Evolutionary conservation across 306 rosid genomes (phyloP), one percentile per base, ranked within the genome.

Genomic region (Dalbergia oliveri): DNA sequence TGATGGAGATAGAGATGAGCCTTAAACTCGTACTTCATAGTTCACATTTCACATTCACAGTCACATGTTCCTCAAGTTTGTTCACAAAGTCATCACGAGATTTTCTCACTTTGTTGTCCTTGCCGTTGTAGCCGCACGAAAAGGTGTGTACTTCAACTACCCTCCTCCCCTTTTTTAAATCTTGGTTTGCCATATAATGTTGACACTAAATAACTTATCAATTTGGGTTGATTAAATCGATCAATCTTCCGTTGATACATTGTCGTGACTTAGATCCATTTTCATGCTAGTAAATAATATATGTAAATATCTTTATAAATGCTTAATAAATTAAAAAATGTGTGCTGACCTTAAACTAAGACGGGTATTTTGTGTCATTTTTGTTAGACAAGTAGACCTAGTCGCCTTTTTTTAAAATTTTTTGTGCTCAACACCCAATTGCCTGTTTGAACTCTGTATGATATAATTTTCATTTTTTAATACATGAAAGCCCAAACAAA

Each of bases 121-220:
- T 82, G 84, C 86, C 73, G 76, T 86, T 71, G 82, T 67, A 69
- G 79, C 86, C 83, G 60, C 89, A 77, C 61, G 73, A 11, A 73
- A 73, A 77, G 54, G 44, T 4, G 2, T 35, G 65, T 37, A 60
- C 69, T 69, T 79, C 41, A 73, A 71, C 82, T n/a, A 57, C 62
- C 62, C 4, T 51, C 82, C 45, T 41, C 61, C 76, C 23, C 13
- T 10, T 12, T 21, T 66, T 37, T 6, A 8, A 13, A 2, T 43
- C 6, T 8, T 9, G 47, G 8, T 43, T 43, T 43, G 47, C 9
- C 3, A 13, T 49, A 47, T 6, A 61, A 66, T 34, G 57, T 18
- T 10, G 54, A 66, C 72, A 66, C 2, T 5, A 41, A 66, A 66
- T 67, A 3, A 16, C 9, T 11, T 37, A 4, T 6, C 41, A 37